Evolutionary conservation across 768 basidiomycete species (phyloP).

Genomic region (Lentinus brumalis): DNA sequence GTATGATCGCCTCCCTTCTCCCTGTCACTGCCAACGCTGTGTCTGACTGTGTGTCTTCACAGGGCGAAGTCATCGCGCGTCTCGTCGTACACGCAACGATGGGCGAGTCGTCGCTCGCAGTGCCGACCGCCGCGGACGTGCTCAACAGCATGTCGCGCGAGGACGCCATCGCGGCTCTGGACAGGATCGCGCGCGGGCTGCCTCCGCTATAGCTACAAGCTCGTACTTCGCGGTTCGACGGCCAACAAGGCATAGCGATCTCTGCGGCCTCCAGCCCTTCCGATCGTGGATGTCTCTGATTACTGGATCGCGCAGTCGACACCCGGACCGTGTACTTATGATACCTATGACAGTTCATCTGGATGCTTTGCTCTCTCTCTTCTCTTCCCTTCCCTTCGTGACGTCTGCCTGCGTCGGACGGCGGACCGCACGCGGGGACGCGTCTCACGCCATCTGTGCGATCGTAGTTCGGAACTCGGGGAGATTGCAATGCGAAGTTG

Average conservation of each 20-base stretch:
- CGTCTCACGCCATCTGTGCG: too few species aligned
- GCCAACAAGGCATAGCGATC: too few species aligned
- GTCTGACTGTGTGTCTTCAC: not conserved
- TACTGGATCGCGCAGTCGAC: too few species aligned
- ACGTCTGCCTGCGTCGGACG: too few species aligned
- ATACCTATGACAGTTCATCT: too few species aligned
- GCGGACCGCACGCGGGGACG: too few species aligned
- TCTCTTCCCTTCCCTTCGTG: not conserved
- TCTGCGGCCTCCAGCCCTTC: too few species aligned
- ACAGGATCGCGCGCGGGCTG: conserved; percentile 9
- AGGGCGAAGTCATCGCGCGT: conserved; percentile 86
- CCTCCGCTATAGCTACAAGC: not conserved
- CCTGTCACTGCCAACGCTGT: not conserved
- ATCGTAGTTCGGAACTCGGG: too few species aligned
- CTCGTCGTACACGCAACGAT: conserved; percentile 67
- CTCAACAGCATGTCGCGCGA: conserved; percentile 19
- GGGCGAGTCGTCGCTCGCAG: conserved; percentile 3
- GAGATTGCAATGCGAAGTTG: too few species aligned
- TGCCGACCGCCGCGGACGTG: conserved; percentile 8
- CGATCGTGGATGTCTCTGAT: too few species aligned
- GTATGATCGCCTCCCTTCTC: conserved; percentile 41
- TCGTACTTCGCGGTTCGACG: too few species aligned
- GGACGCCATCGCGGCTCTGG: conserved; percentile 20
- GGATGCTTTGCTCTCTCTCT: not conserved
- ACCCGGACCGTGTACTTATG: too few species aligned